Base-by-base conservation (phyloP, 768 basidiomycete species). In the Kockovaella imperatae region DNA sequence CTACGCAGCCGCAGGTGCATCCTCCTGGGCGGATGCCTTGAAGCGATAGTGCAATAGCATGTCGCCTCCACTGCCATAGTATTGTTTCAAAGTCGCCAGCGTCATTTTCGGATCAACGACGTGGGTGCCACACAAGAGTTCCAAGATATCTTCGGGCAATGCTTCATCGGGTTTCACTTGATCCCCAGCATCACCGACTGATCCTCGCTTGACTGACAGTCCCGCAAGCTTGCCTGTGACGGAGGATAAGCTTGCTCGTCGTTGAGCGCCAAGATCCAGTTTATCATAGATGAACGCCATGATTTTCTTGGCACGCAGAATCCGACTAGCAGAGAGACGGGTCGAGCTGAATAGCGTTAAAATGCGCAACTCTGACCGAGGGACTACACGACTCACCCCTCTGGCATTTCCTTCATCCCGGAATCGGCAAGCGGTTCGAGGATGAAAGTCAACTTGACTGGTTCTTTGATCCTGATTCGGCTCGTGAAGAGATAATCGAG, bases 61-160 rank as follows among this genome's bases (percentile, higher is more conserved):
- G 54, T 73, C 71, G 39, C 65, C 67, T 17, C 67, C 64, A 20
- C 44, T 30, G 0, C 67, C 56, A 48, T 64, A 66, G 36, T 66
- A 95, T 68, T 91, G 88, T 52, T 87, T 81, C 49, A 91, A 83
- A 15, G 85, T 84, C 3, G 86, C 91, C 29, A 99, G 77, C 4
- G 86, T 91, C 82, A 93, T 89, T 55, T 83, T 81, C 23, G 84
- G 74, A 20, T 91, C 84, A 28, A 97, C 75, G 14, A 86, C 74
- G n/a, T 77, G 74, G 53, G 87, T 85, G 57, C 87, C 87, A 71
- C 90, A 95, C 23, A 95, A 68, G 35, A 97, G 80, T 72, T 97
- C 91, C 67, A 87, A 84, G 24, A 77, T 61, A 21, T 88, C 83
- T 57, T 88, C 87, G 8, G 79, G 74, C 14, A 23, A 31, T 10